phyloP scores from a whole-genome alignment of 306 rosid genomes.

The Pachyrhizus erosus region DNA sequence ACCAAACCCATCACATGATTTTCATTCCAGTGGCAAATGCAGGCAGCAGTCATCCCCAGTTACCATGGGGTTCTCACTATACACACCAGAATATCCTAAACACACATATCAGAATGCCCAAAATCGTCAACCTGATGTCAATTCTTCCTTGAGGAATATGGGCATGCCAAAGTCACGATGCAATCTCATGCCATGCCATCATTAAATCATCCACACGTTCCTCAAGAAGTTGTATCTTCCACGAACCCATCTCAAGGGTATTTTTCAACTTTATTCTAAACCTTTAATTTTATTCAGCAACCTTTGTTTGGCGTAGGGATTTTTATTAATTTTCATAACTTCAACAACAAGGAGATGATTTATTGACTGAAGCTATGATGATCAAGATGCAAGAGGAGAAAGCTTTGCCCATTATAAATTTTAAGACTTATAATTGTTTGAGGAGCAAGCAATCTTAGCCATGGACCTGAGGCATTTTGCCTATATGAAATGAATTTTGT shows the following conservation, averaged over 20 bases:
- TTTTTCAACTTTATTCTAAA: conserved; percentile 27
- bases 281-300: conserved; percentile 30
- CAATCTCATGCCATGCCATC: conserved; percentile 35
- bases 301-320: conserved; percentile 11
- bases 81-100: not conserved
- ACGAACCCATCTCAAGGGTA: conserved; percentile 42
- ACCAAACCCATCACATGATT: conserved; percentile 23
- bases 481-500: conserved; percentile 20
- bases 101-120: conserved; percentile 1
- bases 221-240: conserved; percentile 36
- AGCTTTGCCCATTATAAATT: not conserved
- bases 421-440: conserved; percentile 14
- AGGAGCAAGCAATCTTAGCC: conserved; percentile 13
- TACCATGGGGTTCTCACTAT: conserved; percentile 7
- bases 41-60: conserved; percentile 3
- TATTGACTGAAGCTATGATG: conserved; percentile 13
- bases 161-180: conserved; percentile 21
- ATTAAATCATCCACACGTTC: conserved; percentile 21
- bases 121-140: conserved; percentile 3
- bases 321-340: conserved; percentile 10
- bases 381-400: not conserved
- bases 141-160: conserved; percentile 4
- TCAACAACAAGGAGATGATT: conserved; percentile 17
- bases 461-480: not conserved
- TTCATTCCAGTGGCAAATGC: conserved; percentile 14